Conservation (phyloP, 495 filamentous ascomycete species). For the Aspergillus nanangensis region DNA sequence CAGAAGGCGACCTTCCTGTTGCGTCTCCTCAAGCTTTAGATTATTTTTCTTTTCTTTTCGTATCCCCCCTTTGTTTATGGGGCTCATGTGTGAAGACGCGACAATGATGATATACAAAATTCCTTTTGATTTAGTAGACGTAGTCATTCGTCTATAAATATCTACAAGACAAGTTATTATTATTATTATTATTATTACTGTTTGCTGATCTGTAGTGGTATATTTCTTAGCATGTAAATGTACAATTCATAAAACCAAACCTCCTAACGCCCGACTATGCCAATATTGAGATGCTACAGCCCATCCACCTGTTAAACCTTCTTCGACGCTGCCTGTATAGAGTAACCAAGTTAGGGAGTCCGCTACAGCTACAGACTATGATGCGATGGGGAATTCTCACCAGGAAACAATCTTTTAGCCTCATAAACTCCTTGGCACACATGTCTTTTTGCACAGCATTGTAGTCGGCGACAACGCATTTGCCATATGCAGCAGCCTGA, state of each 20-base stretch:
- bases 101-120: not conserved
- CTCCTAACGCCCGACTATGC: constrained; percentile 1
- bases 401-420: constrained; percentile 81
- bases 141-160: not conserved
- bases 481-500: constrained; percentile 82
- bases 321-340: constrained; percentile 33
- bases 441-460: constrained; percentile 88
- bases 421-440: constrained; percentile 81
- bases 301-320: constrained; percentile 19
- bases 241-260: not conserved
- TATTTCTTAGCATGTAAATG: not conserved
- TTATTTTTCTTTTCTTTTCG: constrained; percentile 1
- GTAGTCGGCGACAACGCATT: constrained; percentile 89
- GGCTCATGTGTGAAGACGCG: not conserved
- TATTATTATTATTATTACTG: too few species aligned
- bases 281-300: not conserved
- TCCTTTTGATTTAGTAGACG: not conserved
- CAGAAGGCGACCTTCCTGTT: constrained; percentile 83
- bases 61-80: not conserved
- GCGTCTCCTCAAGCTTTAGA: constrained; percentile 72
- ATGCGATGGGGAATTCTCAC: constrained; percentile 43
- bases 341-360: constrained; percentile 7
- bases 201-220: too few species aligned
- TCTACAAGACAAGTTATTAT: too few species aligned
- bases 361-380: constrained; percentile 4